phyloP scores from a whole-genome alignment of 2,329 filamentous ascomycete genomes.

The Calycina herbarum region DNA sequence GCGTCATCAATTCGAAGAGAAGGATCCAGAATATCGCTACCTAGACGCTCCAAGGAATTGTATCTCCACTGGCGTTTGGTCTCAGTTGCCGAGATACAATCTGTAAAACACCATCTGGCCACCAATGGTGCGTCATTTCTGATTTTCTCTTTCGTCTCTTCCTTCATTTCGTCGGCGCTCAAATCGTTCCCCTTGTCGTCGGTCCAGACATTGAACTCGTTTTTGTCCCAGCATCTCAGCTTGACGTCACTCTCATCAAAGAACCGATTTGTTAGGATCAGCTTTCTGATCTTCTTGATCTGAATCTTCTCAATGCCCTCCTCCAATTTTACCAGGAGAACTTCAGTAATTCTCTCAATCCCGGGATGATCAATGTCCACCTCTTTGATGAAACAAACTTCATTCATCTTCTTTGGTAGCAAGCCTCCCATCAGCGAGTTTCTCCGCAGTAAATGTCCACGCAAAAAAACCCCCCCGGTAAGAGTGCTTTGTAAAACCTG shows the following conservation, averaged over 20 bases:
- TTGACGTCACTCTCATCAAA: background rate
- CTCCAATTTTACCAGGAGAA: constrained; percentile 43
- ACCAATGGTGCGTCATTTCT: background rate
- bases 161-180: background rate
- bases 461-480: constrained; percentile 36
- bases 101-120: background rate
- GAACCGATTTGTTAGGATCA: constrained; percentile 39
- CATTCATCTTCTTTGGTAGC: constrained; percentile 43
- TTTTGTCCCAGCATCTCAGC: background rate
- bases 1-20: background rate
- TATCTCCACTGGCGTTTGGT: background rate
- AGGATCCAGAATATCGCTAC: background rate
- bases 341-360: constrained; percentile 45
- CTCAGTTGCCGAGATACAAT: background rate
- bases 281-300: constrained; percentile 37
- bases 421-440: constrained; percentile 36
- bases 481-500: constrained; percentile 37
- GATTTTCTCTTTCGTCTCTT: background rate
- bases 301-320: constrained; percentile 9
- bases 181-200: background rate
- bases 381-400: constrained; percentile 44
- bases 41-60: background rate
- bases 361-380: constrained; percentile 41
- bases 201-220: background rate
- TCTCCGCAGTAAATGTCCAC: constrained; percentile 44